Conservation (phyloP, 257 asterid species). For the Solanum stenotomum region DNA sequence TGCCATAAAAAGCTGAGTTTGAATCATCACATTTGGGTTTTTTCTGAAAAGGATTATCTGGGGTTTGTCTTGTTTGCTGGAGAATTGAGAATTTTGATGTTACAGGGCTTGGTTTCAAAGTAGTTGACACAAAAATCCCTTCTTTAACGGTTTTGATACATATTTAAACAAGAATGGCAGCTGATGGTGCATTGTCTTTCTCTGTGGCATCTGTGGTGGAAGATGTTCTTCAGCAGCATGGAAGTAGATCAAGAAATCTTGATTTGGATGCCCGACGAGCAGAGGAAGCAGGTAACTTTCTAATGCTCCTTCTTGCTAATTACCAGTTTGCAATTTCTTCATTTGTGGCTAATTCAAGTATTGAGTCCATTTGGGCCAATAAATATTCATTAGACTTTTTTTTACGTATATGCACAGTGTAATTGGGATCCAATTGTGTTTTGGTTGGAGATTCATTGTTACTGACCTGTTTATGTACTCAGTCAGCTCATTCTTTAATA, state of each 20-base stretch:
- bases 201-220: slow-evolving; percentile 91
- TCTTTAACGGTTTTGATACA: background rate
- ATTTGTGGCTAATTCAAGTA: background rate
- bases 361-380: background rate
- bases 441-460: background rate
- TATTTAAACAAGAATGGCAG: slow-evolving; percentile 31
- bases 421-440: background rate
- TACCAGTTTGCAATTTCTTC: background rate
- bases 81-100: slow-evolving; percentile 4
- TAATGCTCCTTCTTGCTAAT: background rate
- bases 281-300: slow-evolving; percentile 74
- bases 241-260: slow-evolving; percentile 55
- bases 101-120: background rate
- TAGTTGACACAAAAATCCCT: background rate
- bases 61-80: background rate
- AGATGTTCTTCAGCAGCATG: slow-evolving; percentile 95
- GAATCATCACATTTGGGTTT: background rate
- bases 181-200: slow-evolving; percentile 43
- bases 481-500: background rate
- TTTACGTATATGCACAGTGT: background rate
- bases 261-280: slow-evolving; percentile 93
- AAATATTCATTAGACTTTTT: background rate
- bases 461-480: background rate
- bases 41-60: background rate
- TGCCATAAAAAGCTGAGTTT: background rate